Evolutionary conservation across 768 basidiomycete species (phyloP).

Genomic region (Mycena rosella): DNA sequence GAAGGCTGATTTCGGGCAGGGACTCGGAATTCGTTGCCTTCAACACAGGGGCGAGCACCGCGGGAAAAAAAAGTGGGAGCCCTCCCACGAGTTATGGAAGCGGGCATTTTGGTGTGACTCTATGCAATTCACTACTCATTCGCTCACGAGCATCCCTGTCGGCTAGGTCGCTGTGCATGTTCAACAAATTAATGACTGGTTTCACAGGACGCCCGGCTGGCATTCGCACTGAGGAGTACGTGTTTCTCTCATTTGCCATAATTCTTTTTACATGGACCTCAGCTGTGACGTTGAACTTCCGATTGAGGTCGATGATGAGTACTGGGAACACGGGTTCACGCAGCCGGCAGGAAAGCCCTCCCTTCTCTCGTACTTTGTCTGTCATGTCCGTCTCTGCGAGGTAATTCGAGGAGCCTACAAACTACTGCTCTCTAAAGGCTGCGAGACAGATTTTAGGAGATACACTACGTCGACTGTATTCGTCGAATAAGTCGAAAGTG

Average conservation of each 20-base stretch:
- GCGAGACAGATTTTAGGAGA: constrained; percentile 62
- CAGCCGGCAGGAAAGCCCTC: constrained; percentile 75
- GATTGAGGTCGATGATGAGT: constrained; percentile 67
- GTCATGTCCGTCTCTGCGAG: constrained; percentile 65
- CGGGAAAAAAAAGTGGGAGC: constrained; percentile 47
- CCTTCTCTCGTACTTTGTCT: constrained; percentile 64
- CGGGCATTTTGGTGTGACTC: constrained; percentile 69
- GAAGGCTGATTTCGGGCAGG: constrained; percentile 38
- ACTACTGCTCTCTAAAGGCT: background rate
- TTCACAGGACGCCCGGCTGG: background rate
- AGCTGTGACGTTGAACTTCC: constrained; percentile 78
- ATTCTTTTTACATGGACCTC: background rate
- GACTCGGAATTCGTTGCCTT: constrained; percentile 69
- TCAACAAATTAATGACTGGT: background rate
- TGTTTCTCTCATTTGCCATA: background rate
- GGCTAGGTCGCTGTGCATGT: background rate
- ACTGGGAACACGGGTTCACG: constrained; percentile 65
- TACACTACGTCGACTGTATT: constrained; percentile 68
- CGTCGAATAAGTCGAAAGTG: constrained; percentile 55
- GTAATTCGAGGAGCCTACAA: background rate
- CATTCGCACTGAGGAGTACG: constrained; percentile 1
- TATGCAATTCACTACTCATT: background rate
- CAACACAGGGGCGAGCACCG: constrained; percentile 75
- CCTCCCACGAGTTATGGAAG: constrained; percentile 73
- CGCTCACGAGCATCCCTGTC: too few species aligned